These are phyloP conservation scores for Drechslerella coelobrocha DNA, from an alignment of 2,329 filamentous ascomycete genomes.

Conservation along the genomic window DNA sequence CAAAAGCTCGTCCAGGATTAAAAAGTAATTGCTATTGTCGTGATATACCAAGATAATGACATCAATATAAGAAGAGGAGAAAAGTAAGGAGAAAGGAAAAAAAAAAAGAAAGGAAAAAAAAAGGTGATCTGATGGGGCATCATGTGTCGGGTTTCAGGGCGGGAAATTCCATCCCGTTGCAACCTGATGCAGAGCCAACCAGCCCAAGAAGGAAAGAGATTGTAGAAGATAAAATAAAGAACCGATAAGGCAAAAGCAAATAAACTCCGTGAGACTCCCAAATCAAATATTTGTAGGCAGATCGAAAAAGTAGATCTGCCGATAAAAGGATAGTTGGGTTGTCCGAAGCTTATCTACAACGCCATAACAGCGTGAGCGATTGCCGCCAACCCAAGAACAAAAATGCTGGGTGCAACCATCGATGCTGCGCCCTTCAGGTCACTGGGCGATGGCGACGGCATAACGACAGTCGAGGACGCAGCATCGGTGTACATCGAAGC, in stretches of 20 bases:
- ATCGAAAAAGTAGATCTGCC: slow-evolving; percentile 2
- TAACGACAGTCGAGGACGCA: slow-evolving; percentile 18
- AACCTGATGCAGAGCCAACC: background rate
- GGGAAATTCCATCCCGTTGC: background rate
- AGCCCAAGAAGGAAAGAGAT: slow-evolving; percentile 32
- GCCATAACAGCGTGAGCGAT: slow-evolving; percentile 34
- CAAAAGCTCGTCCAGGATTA: slow-evolving; percentile 4
- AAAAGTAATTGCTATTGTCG: slow-evolving; percentile 6
- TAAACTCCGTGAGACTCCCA: slow-evolving; percentile 49
- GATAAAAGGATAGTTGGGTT: slow-evolving; percentile 14
- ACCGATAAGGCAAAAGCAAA: slow-evolving; percentile 7
- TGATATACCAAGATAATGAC: slow-evolving; percentile 6
- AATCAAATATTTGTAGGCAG: background rate
- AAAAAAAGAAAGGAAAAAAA: slow-evolving; percentile 3
- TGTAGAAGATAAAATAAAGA: background rate
- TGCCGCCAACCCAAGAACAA: slow-evolving; percentile 35
- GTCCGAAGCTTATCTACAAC: slow-evolving; percentile 36
- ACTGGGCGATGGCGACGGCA: slow-evolving; percentile 17
- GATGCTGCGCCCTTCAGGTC: slow-evolving; percentile 31
- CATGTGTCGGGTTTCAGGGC: background rate
- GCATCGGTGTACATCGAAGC: slow-evolving; percentile 41
- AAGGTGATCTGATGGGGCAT: background rate
- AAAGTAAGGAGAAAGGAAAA: slow-evolving; percentile 3
- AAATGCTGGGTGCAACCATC: slow-evolving; percentile 28
- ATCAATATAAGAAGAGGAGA: slow-evolving; percentile 18